A percentile compares a stretch with the other conserved stretches of the same genome.
phyloP scores from a whole-genome alignment of 2,329 filamentous ascomycete genomes.

The Hymenoscyphus linearis region DNA sequence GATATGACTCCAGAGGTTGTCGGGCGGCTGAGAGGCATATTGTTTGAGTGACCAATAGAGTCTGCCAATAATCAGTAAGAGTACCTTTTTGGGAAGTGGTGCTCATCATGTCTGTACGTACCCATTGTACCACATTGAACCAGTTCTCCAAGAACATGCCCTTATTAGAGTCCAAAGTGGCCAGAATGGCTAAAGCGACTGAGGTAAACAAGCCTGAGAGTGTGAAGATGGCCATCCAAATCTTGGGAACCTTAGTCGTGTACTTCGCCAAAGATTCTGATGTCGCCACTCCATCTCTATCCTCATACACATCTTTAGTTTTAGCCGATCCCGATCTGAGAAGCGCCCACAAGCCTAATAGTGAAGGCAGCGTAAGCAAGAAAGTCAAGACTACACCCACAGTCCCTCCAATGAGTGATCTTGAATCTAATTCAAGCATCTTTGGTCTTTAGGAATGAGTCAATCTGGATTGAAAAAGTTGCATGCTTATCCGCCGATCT shows the following conservation, averaged over 20 bases:
- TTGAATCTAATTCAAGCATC: slow-evolving; percentile 54
- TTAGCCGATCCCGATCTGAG: slow-evolving; percentile 28
- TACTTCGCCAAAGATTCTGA: slow-evolving; percentile 57
- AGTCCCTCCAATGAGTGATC: slow-evolving; percentile 22
- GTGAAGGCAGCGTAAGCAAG: slow-evolving; percentile 36
- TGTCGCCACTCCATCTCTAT: slow-evolving; percentile 64
- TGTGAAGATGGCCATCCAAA: slow-evolving; percentile 49
- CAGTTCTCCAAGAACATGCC: slow-evolving; percentile 49
- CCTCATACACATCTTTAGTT: slow-evolving; percentile 54
- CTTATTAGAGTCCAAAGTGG: slow-evolving; percentile 37
- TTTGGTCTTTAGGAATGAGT: slow-evolving; percentile 32
- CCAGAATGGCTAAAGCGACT: slow-evolving; percentile 50
- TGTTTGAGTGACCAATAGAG: slow-evolving; percentile 47
- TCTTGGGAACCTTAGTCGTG: slow-evolving; percentile 54
- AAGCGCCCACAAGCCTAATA: slow-evolving; percentile 34
- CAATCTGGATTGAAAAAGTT: not conserved
- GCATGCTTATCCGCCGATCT: not conserved
- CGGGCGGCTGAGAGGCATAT: slow-evolving; percentile 44
- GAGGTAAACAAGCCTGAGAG: slow-evolving; percentile 49
- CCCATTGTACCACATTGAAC: slow-evolving; percentile 58
- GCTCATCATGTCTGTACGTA: slow-evolving; percentile 37
- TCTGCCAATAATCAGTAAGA: slow-evolving; percentile 34
- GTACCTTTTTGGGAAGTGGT: not conserved
- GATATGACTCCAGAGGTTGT: slow-evolving; percentile 46
- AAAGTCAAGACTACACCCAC: slow-evolving; percentile 33